Evolutionary conservation across 495 filamentous ascomycete species (phyloP), one percentile per base, ranked within the genome.

Genomic region (Xylaria sp.): DNA sequence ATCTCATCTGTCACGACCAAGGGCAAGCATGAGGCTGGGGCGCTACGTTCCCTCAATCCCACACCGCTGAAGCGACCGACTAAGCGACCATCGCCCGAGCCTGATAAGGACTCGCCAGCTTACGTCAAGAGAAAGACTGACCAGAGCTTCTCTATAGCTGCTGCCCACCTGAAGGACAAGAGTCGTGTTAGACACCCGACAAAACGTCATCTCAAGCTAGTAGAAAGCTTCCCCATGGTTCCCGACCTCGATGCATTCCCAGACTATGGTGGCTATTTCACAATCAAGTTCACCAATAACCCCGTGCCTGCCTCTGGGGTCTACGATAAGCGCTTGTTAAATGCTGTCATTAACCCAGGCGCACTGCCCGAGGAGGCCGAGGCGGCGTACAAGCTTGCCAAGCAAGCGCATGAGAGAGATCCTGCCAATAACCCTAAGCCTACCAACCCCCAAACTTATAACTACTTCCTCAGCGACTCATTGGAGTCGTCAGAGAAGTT

Each of bases 241-340:
- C 96, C 96, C 1, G 96, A 98, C 73, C 87, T 95, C n/a, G 89
- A 93, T 21, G 92, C 93, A 11, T 90, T 95, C 76, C 91, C 94
- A n/a, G 93, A 97, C 78, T 90, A 89, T 33, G 93, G 93, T 67
- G 90, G 90, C 19, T 98, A 93, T 79, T 89, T 97, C 69, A 88
- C 95, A 14, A 89, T 94, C 81, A 98, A 98, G 72, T 98, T 98
- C 82, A 85, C 87, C 50, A 93, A 90, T 58, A 93, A 95, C 69
- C 95, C 96, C 0, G 86, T 94, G 9, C 81, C 85, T 43, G 78
- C 86, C 21, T 83, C 84, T 14, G 78, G 81, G 31, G 78, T 75
- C 57, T 94, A 95, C 77, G 96, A 98, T 78, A 85, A 85, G 57
- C 91, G 97, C 41, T 88, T 98, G 69, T 92, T 97, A 70, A 88